These are phyloP conservation scores for Penicillium longicatenatum DNA, from an alignment of 495 filamentous ascomycete species.

Conservation along the genomic window DNA sequence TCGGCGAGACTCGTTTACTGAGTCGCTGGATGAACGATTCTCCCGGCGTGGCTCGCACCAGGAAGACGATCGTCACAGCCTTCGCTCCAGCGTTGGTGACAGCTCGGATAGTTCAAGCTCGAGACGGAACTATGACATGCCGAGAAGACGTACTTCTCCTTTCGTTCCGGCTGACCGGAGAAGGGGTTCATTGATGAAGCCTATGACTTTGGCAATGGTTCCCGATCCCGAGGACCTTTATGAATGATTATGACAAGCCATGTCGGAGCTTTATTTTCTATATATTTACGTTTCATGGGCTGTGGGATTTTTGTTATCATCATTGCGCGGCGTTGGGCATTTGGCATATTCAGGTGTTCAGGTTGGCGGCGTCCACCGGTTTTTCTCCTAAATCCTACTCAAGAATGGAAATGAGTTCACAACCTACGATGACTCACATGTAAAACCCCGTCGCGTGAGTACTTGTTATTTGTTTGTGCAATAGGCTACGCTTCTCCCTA, in stretches of 20 bases:
- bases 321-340: constrained; percentile 12
- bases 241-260: constrained; percentile 22
- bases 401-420: constrained; percentile 1
- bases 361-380: constrained; percentile 46
- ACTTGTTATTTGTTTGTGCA: neutral
- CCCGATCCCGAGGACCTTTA: constrained; percentile 46
- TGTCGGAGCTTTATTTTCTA: neutral
- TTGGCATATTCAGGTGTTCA: constrained; percentile 44
- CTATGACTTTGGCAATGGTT: constrained; percentile 46
- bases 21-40: constrained; percentile 2
- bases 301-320: constrained; percentile 26
- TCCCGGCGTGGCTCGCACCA: neutral
- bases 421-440: neutral
- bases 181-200: constrained; percentile 25
- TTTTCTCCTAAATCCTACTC: neutral
- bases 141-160: constrained; percentile 19
- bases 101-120: constrained; percentile 8
- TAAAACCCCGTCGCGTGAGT: neutral
- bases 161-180: constrained; percentile 29
- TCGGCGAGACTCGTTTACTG: constrained; percentile 17
- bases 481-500: neutral
- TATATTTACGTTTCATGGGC: neutral
- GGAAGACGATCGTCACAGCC: constrained; percentile 19
- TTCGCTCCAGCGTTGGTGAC: constrained; percentile 13
- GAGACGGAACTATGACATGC: constrained; percentile 8